These are phyloP conservation scores for Emergomyces africanus DNA, from an alignment of 2,329 filamentous ascomycete species.

Conservation along the genomic window DNA sequence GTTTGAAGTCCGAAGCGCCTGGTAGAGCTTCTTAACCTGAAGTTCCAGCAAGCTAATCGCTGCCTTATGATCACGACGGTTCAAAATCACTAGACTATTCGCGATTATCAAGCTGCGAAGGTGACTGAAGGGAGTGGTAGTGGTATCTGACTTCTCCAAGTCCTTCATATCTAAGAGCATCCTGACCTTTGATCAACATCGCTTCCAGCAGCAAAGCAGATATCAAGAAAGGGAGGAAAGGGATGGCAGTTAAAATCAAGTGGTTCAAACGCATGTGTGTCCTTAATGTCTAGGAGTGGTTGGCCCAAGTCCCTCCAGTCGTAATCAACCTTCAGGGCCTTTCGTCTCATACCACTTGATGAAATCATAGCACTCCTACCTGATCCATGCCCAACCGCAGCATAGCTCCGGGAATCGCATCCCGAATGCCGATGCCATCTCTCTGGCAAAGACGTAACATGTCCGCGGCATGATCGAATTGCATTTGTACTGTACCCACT, in stretches of 20 bases:
- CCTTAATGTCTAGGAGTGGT: conserved; percentile 26
- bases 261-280: conserved; percentile 32
- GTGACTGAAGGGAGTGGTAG: conserved; percentile 11
- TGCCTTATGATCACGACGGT: conserved; percentile 6
- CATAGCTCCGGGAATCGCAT: conserved; percentile 29
- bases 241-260: conserved; percentile 9
- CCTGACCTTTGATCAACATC: conserved; percentile 26
- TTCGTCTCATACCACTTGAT: conserved; percentile 34
- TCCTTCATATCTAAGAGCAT: conserved; percentile 21
- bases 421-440: conserved; percentile 35
- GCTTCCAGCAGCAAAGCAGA: conserved; percentile 15
- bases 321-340: conserved; percentile 17
- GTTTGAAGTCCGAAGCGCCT: too few relatives aligned
- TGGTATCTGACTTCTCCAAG: conserved; percentile 13
- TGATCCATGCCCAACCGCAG: conserved; percentile 39
- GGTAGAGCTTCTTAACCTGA: conserved; percentile 16
- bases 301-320: conserved; percentile 23
- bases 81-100: conserved; percentile 11
- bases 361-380: conserved; percentile 41
- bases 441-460: conserved; percentile 34
- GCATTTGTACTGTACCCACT: conserved; percentile 27
- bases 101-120: conserved; percentile 15
- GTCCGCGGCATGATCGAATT: conserved; percentile 30
- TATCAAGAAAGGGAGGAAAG: conserved; percentile 4
- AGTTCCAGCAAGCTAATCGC: conserved; percentile 12